A percentile compares a stretch with the other conserved stretches of the same genome.
These are phyloP conservation scores for Colletotrichum sp. DNA, from an alignment of 2,329 filamentous ascomycete genomes.

Conservation along the genomic window DNA sequence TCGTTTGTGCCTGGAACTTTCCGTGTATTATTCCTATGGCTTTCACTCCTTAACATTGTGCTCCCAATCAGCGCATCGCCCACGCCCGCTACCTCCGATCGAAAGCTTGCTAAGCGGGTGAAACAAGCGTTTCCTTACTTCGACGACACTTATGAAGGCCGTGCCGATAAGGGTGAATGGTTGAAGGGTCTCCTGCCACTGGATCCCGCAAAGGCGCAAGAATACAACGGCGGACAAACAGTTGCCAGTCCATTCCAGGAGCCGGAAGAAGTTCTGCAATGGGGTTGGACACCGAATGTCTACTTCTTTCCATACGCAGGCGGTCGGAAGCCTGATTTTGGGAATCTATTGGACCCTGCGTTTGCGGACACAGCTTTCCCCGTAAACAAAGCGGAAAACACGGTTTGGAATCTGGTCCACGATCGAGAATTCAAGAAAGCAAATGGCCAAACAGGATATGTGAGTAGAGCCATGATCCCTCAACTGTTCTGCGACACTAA, in stretches of 20 bases:
- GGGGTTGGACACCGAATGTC: not conserved
- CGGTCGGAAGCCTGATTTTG: not conserved
- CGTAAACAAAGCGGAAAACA: not conserved
- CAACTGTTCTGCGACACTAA: not conserved
- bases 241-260: not conserved
- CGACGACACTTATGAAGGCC: not conserved
- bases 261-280: not conserved
- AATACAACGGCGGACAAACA: not conserved
- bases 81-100: not conserved
- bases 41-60: not conserved
- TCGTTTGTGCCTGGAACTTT: not conserved
- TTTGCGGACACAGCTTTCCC: not conserved
- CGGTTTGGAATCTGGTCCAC: not conserved
- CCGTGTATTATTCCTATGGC: not conserved
- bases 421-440: not conserved
- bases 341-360: accelerated
- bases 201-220: not conserved
- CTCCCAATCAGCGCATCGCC: not conserved
- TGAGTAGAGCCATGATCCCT: not conserved
- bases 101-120: not conserved
- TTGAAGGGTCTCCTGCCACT: not conserved
- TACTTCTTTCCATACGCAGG: not conserved
- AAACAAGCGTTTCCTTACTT: accelerated
- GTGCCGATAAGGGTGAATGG: not conserved
- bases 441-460: not conserved